Base-by-base conservation (phyloP, 2,329 filamentous ascomycete genomes). In the Huntiella abstrusa region DNA sequence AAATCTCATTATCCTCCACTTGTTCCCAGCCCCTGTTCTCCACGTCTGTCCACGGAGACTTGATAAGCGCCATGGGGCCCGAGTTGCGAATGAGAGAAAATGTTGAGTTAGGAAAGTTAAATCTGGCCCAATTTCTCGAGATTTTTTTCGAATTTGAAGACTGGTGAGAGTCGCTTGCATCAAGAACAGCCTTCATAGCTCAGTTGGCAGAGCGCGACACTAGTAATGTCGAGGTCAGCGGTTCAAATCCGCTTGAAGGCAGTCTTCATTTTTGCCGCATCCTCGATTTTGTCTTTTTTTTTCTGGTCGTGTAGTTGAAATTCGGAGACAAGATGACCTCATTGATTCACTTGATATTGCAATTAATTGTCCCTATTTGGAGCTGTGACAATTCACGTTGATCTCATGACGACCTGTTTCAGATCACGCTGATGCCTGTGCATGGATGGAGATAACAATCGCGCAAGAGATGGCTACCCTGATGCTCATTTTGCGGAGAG, bases 161-260 rank as follows among this genome's bases (percentile, higher is more conserved):
- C 22, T 28, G 22, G 2, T 10, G 6, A 28, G 22, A 28, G 8
- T 28, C 7, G 22, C 8, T 28, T 28, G 22, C 22, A 7, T 3
- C 22, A 43, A 16, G 5, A 22, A 4, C 5, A 22, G 46, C 46
- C 46, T 48, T 48, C 46, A 48, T 48, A 43, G 46, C 46, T 48
- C 40, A 48, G 46, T 48, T 48, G 46, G 46, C 46, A 43, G 46
- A 48, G 46, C 46, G 46, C 46, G 46, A 48, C 46, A 48, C 46
- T 48, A 48, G 46, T 48, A 48, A 48, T 48, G 46, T 48, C 46
- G 46, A 48, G 46, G 46, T 48, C 40, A 48, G 46, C 46, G 40
- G 46, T 48, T 48, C 46, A 48, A 48, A 48, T 48, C 46, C 46
- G 46, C 40, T 48, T 48, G 46, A 48, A 48, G 46, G 46, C 40